Conservation (phyloP, 192 early-diverging fungal genomes). For the Oehlia diaphana region DNA sequence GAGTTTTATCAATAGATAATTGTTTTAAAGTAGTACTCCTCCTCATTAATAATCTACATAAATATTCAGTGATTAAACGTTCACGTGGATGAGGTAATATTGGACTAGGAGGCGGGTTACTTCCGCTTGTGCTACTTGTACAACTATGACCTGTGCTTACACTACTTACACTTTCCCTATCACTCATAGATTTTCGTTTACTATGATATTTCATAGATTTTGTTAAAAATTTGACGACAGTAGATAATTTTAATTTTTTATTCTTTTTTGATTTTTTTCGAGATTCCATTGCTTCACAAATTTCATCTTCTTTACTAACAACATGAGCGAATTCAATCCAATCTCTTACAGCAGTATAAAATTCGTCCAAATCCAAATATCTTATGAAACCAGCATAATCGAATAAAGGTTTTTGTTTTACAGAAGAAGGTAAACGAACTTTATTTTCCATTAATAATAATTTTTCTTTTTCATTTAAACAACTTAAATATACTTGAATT, state of each 20-base stretch:
- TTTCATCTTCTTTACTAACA: background rate
- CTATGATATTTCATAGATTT: background rate
- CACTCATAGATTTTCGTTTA: background rate
- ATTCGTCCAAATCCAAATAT: conserved; percentile 25
- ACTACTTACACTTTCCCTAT: background rate
- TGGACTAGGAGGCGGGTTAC: background rate
- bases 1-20: conserved; percentile 20
- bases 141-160: background rate
- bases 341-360: conserved; percentile 21
- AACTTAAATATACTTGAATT: conserved; percentile 15
- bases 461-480: conserved; percentile 3
- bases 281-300: background rate
- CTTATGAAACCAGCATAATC: conserved; percentile 10
- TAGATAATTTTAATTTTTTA: background rate
- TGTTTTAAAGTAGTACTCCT: conserved; percentile 1
- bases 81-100: background rate
- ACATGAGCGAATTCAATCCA: conserved; percentile 10
- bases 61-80: background rate
- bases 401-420: background rate
- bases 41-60: conserved; percentile 19
- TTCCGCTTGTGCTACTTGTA: background rate
- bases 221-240: background rate
- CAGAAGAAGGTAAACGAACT: background rate
- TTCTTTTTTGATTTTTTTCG: background rate
- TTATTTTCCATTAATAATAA: background rate